Conservation (phyloP, 2,329 filamentous ascomycete species). For the Atkinsonella hypoxylon region DNA sequence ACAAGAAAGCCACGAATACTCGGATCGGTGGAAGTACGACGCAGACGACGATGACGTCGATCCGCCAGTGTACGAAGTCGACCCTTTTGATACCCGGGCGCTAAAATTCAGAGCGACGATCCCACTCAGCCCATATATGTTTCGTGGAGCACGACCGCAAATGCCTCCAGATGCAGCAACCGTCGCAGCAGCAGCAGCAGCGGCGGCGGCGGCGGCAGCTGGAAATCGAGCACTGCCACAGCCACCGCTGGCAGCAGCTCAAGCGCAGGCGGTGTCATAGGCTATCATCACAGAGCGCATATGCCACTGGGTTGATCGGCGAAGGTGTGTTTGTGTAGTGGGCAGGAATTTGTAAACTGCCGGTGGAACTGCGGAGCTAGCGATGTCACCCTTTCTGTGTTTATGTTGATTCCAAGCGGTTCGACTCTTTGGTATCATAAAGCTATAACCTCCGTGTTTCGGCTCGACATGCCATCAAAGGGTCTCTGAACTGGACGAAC, state of each 20-base stretch:
- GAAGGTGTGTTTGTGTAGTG: conserved; percentile 12
- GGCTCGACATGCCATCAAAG: neutral
- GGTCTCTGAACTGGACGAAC: neutral
- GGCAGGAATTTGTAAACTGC: conserved; percentile 2
- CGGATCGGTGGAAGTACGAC: conserved; percentile 77
- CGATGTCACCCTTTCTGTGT: conserved; percentile 1
- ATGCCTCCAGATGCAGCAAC: conserved; percentile 17
- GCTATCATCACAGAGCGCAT: neutral
- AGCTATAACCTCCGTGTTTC: neutral
- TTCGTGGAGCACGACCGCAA: conserved; percentile 25
- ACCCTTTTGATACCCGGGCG: conserved; percentile 52
- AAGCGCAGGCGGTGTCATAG: conserved; percentile 16
- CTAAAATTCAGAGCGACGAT: conserved; percentile 51
- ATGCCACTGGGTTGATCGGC: neutral
- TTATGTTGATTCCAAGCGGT: neutral
- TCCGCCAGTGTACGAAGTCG: conserved; percentile 60
- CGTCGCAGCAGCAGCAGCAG: conserved; percentile 9
- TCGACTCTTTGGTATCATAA: neutral
- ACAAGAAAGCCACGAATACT: conserved; percentile 29
- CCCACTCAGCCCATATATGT: conserved; percentile 33
- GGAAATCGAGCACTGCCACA: conserved; percentile 5
- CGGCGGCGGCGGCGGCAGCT: conserved; percentile 11
- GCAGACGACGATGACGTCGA: conserved; percentile 79
- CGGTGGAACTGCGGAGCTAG: conserved; percentile 1
- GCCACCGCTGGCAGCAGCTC: conserved; percentile 10